Percentiles rank a stretch among this genome's conserved stretches.
Evolutionary conservation across 805 yeast genomes (phyloP).

Genomic region (Jamesozyma rosinii): DNA sequence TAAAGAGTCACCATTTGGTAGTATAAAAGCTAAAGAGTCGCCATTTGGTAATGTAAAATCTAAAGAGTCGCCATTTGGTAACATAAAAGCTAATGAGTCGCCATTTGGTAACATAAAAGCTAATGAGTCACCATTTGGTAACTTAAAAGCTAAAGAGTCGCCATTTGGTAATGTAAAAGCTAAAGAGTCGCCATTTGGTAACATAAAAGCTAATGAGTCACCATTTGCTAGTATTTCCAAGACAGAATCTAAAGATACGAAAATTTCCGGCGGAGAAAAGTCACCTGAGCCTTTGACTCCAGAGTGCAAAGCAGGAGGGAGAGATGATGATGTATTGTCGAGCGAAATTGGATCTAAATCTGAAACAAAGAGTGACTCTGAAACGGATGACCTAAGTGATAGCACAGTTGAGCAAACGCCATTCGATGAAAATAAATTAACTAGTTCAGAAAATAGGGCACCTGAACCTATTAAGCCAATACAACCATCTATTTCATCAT

Average conservation of each 20-base stretch:
- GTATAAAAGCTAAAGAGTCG: neutral
- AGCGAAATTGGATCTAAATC: neutral
- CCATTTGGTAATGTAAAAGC: neutral
- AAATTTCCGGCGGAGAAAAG: neutral
- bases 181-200: slow-evolving; percentile 9
- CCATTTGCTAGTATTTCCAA: slow-evolving; percentile 8
- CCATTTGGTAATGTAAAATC: slow-evolving; percentile 1
- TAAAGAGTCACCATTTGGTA: too few species aligned
- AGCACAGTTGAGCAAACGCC: slow-evolving; percentile 21
- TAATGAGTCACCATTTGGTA: slow-evolving; percentile 1
- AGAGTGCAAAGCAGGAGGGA: too few species aligned
- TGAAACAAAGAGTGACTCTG: neutral
- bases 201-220: slow-evolving; percentile 2
- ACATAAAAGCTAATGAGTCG: too few species aligned
- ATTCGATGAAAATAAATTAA: neutral
- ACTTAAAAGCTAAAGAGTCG: neutral
- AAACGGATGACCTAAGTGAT: slow-evolving; percentile 10
- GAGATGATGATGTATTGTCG: too few species aligned
- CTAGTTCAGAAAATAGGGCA: neutral
- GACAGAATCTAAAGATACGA: slow-evolving; percentile 2
- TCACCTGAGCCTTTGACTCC: slow-evolving; percentile 1
- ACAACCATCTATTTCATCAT: slow-evolving; percentile 13
- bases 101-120: neutral
- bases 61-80: too few species aligned
- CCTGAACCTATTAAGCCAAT: neutral